Percentiles rank a stretch among this genome's conserved stretches.
phyloP scores from a whole-genome alignment of 169 alveolate genomes.

The Miamiensis avidus region DNA sequence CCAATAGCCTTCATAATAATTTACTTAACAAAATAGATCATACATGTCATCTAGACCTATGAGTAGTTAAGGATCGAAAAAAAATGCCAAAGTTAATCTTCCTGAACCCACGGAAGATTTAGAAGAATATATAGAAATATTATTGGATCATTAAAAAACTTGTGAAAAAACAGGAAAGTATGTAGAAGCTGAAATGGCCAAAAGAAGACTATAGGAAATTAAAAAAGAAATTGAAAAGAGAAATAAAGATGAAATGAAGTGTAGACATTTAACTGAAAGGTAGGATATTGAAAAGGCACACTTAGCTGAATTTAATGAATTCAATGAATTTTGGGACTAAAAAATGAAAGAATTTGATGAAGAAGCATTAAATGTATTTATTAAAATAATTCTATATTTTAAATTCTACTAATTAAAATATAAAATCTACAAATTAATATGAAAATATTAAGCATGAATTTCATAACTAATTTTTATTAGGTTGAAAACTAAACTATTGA shows the following conservation, averaged over 20 bases:
- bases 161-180: constrained; percentile 55
- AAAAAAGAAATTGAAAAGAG: constrained; percentile 56
- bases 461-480: constrained; percentile 5
- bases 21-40: too few species aligned
- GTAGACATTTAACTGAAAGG: constrained; percentile 56
- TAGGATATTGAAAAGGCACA: constrained; percentile 64
- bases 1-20: too few species aligned
- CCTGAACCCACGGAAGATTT: background rate
- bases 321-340: constrained; percentile 70
- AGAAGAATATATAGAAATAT: constrained; percentile 16
- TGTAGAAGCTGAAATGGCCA: constrained; percentile 83
- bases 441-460: too few species aligned
- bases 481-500: constrained; percentile 50
- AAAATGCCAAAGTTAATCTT: background rate
- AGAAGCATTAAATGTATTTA: constrained; percentile 27
- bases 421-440: too few species aligned
- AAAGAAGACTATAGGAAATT: constrained; percentile 70
- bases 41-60: too few species aligned
- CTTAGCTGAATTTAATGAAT: constrained; percentile 62
- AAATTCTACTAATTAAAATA: too few species aligned
- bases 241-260: constrained; percentile 53
- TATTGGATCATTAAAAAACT: constrained; percentile 44
- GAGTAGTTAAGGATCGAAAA: background rate
- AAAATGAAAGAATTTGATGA: constrained; percentile 58
- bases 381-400: too few species aligned